phyloP scores from a whole-genome alignment of 345 rosid species.

The Gossypium arboreum region DNA sequence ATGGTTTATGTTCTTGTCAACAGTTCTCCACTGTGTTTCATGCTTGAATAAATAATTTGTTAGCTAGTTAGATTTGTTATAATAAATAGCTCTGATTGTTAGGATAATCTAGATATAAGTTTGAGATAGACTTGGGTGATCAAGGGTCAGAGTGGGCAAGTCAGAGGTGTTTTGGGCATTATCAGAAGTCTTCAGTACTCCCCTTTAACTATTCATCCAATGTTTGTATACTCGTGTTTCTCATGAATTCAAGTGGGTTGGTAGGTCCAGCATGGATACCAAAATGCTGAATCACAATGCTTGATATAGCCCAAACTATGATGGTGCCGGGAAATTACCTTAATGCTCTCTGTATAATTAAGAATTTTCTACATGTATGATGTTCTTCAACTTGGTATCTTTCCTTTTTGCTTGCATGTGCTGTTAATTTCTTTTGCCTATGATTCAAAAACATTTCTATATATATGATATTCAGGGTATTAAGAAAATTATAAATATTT shows the following conservation, averaged over 20 bases:
- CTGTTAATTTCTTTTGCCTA: slow-evolving; percentile 1
- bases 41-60: background rate
- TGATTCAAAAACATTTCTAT: background rate
- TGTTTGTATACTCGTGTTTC: background rate
- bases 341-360: background rate
- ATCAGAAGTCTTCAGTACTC: background rate
- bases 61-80: background rate
- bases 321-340: background rate
- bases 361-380: background rate
- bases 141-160: background rate
- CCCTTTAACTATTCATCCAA: background rate
- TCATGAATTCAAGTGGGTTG: background rate
- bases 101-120: background rate
- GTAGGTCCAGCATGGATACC: background rate
- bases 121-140: background rate
- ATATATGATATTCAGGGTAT: background rate
- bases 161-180: background rate
- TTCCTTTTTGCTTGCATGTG: background rate
- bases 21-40: slow-evolving; percentile 7
- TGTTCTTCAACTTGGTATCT: background rate
- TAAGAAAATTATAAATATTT: background rate
- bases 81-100: background rate
- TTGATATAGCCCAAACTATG: background rate
- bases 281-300: background rate
- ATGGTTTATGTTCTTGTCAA: background rate